These are phyloP conservation scores for Dissoconium aciculare DNA, from an alignment of 2,329 filamentous ascomycete species.

Conservation along the genomic window DNA sequence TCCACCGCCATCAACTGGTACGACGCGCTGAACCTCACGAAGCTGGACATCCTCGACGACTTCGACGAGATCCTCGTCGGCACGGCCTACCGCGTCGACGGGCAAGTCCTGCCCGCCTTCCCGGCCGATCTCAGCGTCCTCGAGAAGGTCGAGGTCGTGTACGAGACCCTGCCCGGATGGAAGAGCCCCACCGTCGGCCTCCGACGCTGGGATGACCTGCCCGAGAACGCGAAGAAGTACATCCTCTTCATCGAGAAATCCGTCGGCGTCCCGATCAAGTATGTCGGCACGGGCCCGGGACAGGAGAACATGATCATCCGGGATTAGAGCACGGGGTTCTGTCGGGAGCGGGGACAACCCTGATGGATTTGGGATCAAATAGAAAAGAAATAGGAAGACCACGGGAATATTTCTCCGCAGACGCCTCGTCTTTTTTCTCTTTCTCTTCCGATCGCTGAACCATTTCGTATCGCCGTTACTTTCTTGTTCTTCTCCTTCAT, in stretches of 20 bases:
- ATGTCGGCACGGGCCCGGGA: slow-evolving; percentile 51
- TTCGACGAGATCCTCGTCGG: slow-evolving; percentile 64
- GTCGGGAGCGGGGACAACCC: too few relatives aligned
- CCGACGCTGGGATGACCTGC: slow-evolving; percentile 48
- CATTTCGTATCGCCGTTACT: too few relatives aligned
- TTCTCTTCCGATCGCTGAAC: too few relatives aligned
- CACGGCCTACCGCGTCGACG: slow-evolving; percentile 50
- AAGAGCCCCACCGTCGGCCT: slow-evolving; percentile 46
- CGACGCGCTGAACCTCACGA: slow-evolving; percentile 48
- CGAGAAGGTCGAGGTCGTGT: slow-evolving; percentile 47
- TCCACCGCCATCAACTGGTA: slow-evolving; percentile 52
- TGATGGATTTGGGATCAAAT: too few relatives aligned
- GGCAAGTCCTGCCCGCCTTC: slow-evolving; percentile 45
- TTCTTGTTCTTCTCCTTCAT: too few relatives aligned
- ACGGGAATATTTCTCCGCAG: too few relatives aligned
- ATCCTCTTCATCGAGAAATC: slow-evolving; percentile 53
- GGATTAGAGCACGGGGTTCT: too few relatives aligned
- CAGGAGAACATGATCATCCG: slow-evolving; percentile 49
- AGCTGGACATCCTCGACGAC: slow-evolving; percentile 56
- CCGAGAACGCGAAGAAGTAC: slow-evolving; percentile 49
- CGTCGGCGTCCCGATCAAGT: slow-evolving; percentile 47
- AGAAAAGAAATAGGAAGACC: too few relatives aligned
- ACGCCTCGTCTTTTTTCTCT: too few relatives aligned
- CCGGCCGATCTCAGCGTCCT: slow-evolving; percentile 48
- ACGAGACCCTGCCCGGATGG: slow-evolving; percentile 57